Base-by-base conservation (phyloP, 306 rosid species). In the Fragaria vesca region DNA sequence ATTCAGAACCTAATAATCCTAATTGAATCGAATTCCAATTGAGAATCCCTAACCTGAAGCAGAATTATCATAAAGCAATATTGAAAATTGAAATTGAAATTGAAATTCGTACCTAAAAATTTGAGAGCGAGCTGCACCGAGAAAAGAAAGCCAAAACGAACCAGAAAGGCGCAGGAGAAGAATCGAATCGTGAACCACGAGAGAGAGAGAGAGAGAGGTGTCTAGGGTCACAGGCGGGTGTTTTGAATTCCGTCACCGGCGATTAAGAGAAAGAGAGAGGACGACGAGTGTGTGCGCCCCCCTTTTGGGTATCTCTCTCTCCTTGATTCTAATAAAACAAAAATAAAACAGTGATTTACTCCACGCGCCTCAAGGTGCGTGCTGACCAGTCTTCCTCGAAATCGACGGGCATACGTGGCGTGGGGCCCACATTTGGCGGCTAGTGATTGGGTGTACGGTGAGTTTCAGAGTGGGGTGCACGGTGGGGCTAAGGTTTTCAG, bases 221-320 rank as follows among this genome's bases (percentile, higher is more conserved):
- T 75, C 71, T 78, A 34, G 7, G 57, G 66, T 74, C 32, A 84
- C 81, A 21, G 86, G 80, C 76, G 75, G 89, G 86, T 62, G 89
- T 21, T 80, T 77, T 32, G 76, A 81, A 79, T 73, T 83, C 86
- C 81, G 81, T 88, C 91, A 88, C 97, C 92, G 93, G 92, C 81
- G 63, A 47, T 7, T 5, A 36, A 36, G 9, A 1, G 46, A 4
- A 54, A 21, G 30, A 54, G 16, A 38, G 57, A 81, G 88, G 90
- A 85, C 74, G 85, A 82, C 83, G 34, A 32, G 86, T 81, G 86
- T 66, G 66, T 63, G 86, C 66, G n/a, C 40, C 6, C n/a, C 50
- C 71, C 73, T 60, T 57, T 60, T 57, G 5, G 66, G 66, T 69
- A 69, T 60, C 66, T 11, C 68, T 15, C 43, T 30, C 54, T 24